Evolutionary conservation across 2,329 filamentous ascomycete genomes (phyloP).

Genomic region (Cytospora leucostoma): DNA sequence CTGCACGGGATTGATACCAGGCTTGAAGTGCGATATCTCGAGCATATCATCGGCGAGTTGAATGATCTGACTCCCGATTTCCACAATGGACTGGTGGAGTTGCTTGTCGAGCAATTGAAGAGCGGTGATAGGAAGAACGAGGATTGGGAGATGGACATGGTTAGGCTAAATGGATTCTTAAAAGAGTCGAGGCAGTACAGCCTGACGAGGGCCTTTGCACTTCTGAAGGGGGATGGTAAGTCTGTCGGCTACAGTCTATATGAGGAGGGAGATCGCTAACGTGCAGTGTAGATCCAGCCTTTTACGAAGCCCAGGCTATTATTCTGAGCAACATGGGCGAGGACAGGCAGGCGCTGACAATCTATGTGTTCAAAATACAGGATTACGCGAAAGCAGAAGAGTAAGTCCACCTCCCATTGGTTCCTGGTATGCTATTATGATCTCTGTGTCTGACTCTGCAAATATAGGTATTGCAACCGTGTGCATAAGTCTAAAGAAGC

Average conservation of each 20-base stretch:
- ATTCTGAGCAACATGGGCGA: constrained; percentile 93
- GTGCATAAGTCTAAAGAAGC: constrained; percentile 65
- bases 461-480: constrained; percentile 79
- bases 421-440: not conserved
- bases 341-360: constrained; percentile 93
- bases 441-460: constrained; percentile 14
- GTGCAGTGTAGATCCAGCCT: constrained; percentile 65
- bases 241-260: not conserved
- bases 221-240: constrained; percentile 78
- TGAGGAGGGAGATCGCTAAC: constrained; percentile 20
- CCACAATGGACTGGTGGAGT: constrained; percentile 78
- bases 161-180: constrained; percentile 73
- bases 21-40: constrained; percentile 80
- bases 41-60: constrained; percentile 87
- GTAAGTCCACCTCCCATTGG: constrained; percentile 51
- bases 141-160: constrained; percentile 60
- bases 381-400: constrained; percentile 91
- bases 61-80: constrained; percentile 83
- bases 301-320: constrained; percentile 87
- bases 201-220: constrained; percentile 71
- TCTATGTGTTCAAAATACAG: constrained; percentile 93
- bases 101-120: constrained; percentile 62
- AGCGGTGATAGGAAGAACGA: constrained; percentile 42
- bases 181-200: constrained; percentile 79
- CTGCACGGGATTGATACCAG: constrained; percentile 67